Conservation (phyloP, 2,329 filamentous ascomycete species). For the Neurospora sp. region DNA sequence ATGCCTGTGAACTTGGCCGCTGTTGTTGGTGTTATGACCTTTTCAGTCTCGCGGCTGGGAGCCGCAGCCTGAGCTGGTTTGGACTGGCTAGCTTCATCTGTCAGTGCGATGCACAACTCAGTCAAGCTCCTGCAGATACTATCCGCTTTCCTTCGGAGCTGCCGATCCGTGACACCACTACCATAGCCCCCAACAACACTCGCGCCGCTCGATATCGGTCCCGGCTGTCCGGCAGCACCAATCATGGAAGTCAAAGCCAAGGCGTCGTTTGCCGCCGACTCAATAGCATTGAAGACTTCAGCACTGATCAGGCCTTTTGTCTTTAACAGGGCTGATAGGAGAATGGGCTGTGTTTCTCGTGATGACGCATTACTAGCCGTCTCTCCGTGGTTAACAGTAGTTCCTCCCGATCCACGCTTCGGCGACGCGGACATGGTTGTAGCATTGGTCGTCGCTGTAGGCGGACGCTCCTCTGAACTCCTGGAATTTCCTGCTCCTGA, state of each 20-base stretch:
- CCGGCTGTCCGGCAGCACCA: constrained; percentile 58
- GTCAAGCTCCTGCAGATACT: constrained; percentile 87
- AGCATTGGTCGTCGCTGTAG: constrained; percentile 81
- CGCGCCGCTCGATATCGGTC: constrained; percentile 56
- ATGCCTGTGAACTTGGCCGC: constrained; percentile 14
- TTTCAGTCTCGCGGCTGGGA: constrained; percentile 15
- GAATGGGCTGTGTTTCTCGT: constrained; percentile 60
- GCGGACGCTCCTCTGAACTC: constrained; percentile 68
- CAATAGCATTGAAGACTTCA: constrained; percentile 69
- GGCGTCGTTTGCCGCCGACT: constrained; percentile 73
- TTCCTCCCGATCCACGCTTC: constrained; percentile 40
- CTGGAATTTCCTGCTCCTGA: constrained; percentile 71
- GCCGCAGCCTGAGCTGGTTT: constrained; percentile 23
- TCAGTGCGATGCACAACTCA: constrained; percentile 79
- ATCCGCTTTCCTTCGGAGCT: constrained; percentile 82
- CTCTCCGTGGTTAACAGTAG: constrained; percentile 30
- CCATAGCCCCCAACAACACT: constrained; percentile 46
- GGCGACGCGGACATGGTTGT: constrained; percentile 89
- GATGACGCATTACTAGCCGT: constrained; percentile 24
- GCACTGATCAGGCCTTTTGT: constrained; percentile 58
- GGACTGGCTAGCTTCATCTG: constrained; percentile 41
- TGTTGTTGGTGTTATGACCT: constrained; percentile 10
- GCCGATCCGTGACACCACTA: constrained; percentile 57
- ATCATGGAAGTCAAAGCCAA: constrained; percentile 69
- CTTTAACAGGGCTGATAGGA: constrained; percentile 73